Evolutionary conservation across 139 green algal genomes (phyloP).

Genomic region (Diplosphaera chodatii): DNA sequence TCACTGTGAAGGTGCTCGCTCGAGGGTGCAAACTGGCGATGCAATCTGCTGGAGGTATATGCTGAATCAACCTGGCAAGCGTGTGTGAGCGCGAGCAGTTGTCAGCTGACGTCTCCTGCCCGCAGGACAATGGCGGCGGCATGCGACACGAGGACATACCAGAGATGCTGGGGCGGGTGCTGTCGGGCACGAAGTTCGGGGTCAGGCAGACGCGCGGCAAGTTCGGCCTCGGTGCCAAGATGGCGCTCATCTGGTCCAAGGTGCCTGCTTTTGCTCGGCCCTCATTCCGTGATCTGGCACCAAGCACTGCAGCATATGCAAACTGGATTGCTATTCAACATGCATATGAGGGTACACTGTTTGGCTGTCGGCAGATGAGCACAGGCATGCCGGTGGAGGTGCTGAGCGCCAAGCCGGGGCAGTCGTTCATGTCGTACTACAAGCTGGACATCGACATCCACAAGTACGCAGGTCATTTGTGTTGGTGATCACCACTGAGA

Average conservation of each 20-base stretch:
- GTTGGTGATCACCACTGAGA: too few relatives aligned
- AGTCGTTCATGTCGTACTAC: slow-evolving; percentile 65
- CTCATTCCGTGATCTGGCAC: too few relatives aligned
- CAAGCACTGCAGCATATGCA: too few relatives aligned
- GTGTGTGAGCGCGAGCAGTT: too few relatives aligned
- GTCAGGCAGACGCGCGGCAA: slow-evolving; percentile 93
- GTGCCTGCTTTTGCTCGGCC: too few relatives aligned
- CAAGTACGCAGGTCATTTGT: slow-evolving; percentile 30
- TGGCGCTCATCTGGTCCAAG: slow-evolving; percentile 94
- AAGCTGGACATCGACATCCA: slow-evolving; percentile 96
- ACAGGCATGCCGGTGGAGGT: slow-evolving; percentile 91
- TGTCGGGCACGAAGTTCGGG: slow-evolving; percentile 93
- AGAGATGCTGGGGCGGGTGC: slow-evolving; percentile 87
- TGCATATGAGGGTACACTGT: too few relatives aligned
- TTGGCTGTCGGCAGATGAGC: slow-evolving; percentile 72
- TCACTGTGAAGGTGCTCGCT: slow-evolving; percentile 64
- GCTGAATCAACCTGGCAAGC: too few relatives aligned
- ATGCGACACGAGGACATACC: slow-evolving; percentile 95
- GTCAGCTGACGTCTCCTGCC: neutral
- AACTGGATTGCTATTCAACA: too few relatives aligned
- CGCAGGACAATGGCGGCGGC: slow-evolving; percentile 89
- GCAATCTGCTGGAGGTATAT: too few relatives aligned
- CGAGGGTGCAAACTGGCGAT: too few relatives aligned
- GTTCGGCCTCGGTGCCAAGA: slow-evolving; percentile 97
- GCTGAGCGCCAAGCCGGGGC: slow-evolving; percentile 37